These are phyloP conservation scores for Borealophlyctis nickersoniae DNA, from an alignment of 192 early-diverging fungal genomes.

Conservation along the genomic window DNA sequence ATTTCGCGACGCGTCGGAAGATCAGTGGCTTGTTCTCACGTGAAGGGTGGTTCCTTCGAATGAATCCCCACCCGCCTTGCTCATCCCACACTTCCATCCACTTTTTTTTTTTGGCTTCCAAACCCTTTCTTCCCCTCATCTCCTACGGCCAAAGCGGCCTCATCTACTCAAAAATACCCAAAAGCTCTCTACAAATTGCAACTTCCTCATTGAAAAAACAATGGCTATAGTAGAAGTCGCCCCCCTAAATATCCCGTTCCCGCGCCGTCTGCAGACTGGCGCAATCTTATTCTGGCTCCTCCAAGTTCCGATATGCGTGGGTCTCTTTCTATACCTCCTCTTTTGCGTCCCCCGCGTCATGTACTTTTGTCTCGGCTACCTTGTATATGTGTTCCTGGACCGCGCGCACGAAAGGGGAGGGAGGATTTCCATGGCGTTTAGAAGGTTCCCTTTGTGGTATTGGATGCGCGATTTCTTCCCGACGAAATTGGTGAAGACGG, in stretches of 20 bases:
- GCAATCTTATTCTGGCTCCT: slow-evolving; percentile 63
- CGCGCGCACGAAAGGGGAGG: slow-evolving; percentile 77
- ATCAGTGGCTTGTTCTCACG: too few species aligned
- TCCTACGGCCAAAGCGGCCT: background rate
- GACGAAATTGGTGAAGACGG: slow-evolving; percentile 73
- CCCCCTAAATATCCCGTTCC: slow-evolving; percentile 62
- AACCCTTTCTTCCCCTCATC: background rate
- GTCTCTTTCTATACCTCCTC: slow-evolving; percentile 64
- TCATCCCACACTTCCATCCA: background rate
- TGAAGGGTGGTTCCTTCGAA: too few species aligned
- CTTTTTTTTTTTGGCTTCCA: background rate
- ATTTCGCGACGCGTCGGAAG: too few species aligned
- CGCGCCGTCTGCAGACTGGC: slow-evolving; percentile 65
- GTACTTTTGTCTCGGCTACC: slow-evolving; percentile 57
- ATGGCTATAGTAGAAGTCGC: slow-evolving; percentile 52
- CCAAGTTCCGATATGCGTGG: slow-evolving; percentile 49
- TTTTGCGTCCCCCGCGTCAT: slow-evolving; percentile 45
- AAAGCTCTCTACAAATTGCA: too few species aligned
- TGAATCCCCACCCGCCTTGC: too few species aligned
- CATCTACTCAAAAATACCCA: too few species aligned
- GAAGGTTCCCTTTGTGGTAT: slow-evolving; percentile 63
- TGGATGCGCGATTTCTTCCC: slow-evolving; percentile 83
- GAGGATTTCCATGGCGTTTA: slow-evolving; percentile 49
- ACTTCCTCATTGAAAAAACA: too few species aligned
- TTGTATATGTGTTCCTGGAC: slow-evolving; percentile 74